Base-by-base conservation (phyloP, 768 basidiomycete genomes). In the Sarcomyxa edulis region DNA sequence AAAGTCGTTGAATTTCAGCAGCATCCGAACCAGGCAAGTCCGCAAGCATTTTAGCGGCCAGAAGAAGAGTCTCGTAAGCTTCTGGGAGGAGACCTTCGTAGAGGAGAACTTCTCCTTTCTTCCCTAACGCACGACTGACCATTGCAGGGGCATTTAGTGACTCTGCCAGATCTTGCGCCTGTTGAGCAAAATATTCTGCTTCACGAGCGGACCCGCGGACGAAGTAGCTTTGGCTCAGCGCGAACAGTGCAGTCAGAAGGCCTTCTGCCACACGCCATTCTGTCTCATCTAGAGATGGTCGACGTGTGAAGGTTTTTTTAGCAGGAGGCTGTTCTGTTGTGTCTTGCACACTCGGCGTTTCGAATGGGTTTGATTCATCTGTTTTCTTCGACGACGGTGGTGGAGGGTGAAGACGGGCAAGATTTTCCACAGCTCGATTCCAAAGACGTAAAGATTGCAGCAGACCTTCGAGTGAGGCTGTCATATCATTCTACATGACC, bases 231-330 rank as follows among this genome's bases (percentile, higher is more conserved):
- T 77, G 69, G 0, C 75, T 66, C 6, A 95, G 64, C 2, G 76
- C 66, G 42, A 94, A 74, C 3, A 87, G 61, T 0, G 81, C 78
- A 1, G 65, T 61, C 4, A 92, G 60, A 4, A 95, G 69, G 8
- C 78, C 81, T 49, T 87, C 78, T 3, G 82, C 75, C 8, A 91
- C 65, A 1, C 81, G 71, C 88, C 88, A 93, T 46, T 89, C 81
- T 7, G 85, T 42, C 1, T 74, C 74, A 38, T 78, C 71, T 28
- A 76, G 59, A 28, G 67, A 60, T 28, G 64, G 42, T 44, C 62
- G 50, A 40, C 52, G 49, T 48, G 59, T 32, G 35, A 54, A 46
- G 15, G 52, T 12, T 45, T 62, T 56, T 35, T 58, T 53, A 34
- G 58, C 41, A 18, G 45, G 25, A 35, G 48, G 28, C 27, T 45